Base-by-base conservation (phyloP, 2,329 filamentous ascomycete genomes). In the Microcyclosporella mali region DNA sequence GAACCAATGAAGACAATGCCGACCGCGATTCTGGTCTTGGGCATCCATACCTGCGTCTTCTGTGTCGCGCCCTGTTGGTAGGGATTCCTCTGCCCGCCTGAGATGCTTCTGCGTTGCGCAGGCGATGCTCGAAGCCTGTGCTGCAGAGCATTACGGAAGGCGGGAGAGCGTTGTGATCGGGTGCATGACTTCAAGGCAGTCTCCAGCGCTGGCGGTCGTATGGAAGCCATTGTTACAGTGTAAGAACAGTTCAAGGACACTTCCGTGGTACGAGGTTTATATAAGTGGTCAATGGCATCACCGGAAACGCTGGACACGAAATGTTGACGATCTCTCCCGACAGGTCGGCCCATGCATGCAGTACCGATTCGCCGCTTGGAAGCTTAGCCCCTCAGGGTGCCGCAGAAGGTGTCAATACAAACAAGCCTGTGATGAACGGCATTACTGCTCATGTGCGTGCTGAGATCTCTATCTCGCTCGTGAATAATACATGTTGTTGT, bases 1-100 rank as follows among this genome's bases (percentile, higher is more conserved):
- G 74, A 68, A 18, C 71, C 68, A 33, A 73, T 67, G 51, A 78
- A 69, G 46, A 74, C 71, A 40, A 80, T 54, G 45, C 73, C 71
- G 7, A 68, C 60, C 2, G 65, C 63, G 35, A 72, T 50, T 28
- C 69, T 58, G 28, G 69, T 67, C 56, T 70, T 67, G 35, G 68
- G 66, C 49, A 57, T 56, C 44, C 59, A 56, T 33, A 64, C 56
- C 51, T 56, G 46, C 52, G 59, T 55, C 58, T 62, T 51, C 57
- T 63, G 62, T 45, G 62, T 55, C 51, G 56, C 44, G 56, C 60
- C 56, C 53, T 53, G 49, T 9, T 50, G 48, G 17, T 32, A 29
- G 17, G 56, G 52, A 33, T 50, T 42, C 28, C 40, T 33, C 15
- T 31, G 17, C 16, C 50, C 53, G 18, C 55, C 51, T 25, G 55